Percentiles rank a stretch among this genome's conserved stretches.
Evolutionary conservation across 208 protist genomes (phyloP).

Genomic region (Borovskyia barvae): DNA sequence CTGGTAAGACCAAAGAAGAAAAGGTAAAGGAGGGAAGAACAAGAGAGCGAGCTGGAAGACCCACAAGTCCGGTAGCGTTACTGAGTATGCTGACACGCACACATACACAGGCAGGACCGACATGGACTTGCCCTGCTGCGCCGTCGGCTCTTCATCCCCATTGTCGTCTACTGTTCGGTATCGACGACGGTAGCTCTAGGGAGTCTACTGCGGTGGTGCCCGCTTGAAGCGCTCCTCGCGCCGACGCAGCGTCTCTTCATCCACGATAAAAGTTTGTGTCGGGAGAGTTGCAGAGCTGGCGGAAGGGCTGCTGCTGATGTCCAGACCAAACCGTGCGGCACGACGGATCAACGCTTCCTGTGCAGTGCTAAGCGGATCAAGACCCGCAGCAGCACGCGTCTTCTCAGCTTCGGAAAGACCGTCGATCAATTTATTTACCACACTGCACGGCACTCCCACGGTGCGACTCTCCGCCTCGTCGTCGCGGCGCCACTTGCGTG

Average conservation of each 20-base stretch:
- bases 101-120: too few species aligned
- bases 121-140: too few species aligned
- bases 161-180: neutral
- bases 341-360: slow-evolving; percentile 68
- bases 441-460: slow-evolving; percentile 37
- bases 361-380: slow-evolving; percentile 53
- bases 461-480: slow-evolving; percentile 2
- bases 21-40: too few species aligned
- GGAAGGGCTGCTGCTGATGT: slow-evolving; percentile 17
- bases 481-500: slow-evolving; percentile 53
- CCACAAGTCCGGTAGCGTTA: too few species aligned
- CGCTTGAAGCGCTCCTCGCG: slow-evolving; percentile 65
- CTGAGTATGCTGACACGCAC: too few species aligned
- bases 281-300: slow-evolving; percentile 20
- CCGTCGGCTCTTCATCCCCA: neutral
- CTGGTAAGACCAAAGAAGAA: too few species aligned
- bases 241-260: slow-evolving; percentile 55
- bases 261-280: slow-evolving; percentile 36
- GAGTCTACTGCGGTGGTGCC: slow-evolving; percentile 1
- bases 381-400: slow-evolving; percentile 42
- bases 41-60: too few species aligned
- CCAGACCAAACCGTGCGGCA: slow-evolving; percentile 70
- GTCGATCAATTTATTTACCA: slow-evolving; percentile 38
- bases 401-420: slow-evolving; percentile 59
- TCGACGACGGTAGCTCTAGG: too few species aligned